A percentile compares a stretch with the other conserved stretches of the same genome.
phyloP scores from a whole-genome alignment of 2,329 filamentous ascomycete genomes.

The Onygenales sp. region DNA sequence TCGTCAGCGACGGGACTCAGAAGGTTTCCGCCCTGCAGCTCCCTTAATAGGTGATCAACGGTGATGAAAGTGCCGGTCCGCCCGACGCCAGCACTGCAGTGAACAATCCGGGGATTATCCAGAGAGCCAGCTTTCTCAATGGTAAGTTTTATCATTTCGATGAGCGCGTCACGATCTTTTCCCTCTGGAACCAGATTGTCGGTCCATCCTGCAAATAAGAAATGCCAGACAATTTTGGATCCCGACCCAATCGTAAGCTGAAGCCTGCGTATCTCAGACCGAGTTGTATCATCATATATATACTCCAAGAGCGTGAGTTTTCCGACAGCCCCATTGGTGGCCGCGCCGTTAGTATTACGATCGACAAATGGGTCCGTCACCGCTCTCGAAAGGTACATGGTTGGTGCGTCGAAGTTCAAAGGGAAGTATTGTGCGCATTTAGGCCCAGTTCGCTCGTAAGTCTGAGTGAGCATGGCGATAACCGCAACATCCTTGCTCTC shows the following conservation, averaged over 20 bases:
- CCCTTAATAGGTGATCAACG: constrained; percentile 79
- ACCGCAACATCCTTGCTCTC: constrained; percentile 67
- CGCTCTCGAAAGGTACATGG: constrained; percentile 31
- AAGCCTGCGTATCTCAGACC: constrained; percentile 66
- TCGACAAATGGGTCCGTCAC: constrained; percentile 31
- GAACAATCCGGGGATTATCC: constrained; percentile 67
- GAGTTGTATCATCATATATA: constrained; percentile 46
- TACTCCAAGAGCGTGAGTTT: constrained; percentile 53
- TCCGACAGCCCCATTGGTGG: constrained; percentile 46
- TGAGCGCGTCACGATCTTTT: constrained; percentile 40
- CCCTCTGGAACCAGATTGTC: constrained; percentile 73
- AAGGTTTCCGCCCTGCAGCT: constrained; percentile 67
- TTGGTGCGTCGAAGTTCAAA: constrained; percentile 41
- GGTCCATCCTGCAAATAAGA: constrained; percentile 80
- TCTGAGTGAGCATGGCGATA: constrained; percentile 90
- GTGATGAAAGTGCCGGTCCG: constrained; percentile 93
- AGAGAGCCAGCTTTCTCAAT: constrained; percentile 35
- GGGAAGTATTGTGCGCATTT: constrained; percentile 92
- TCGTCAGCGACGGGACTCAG: constrained; percentile 38
- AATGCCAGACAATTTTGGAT: constrained; percentile 66
- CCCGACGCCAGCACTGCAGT: constrained; percentile 88
- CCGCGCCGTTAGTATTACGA: constrained; percentile 53
- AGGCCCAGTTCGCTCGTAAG: constrained; percentile 64
- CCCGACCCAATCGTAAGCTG: constrained; percentile 39
- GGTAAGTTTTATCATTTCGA: constrained; percentile 42